Percentiles rank a stretch among this genome's conserved stretches.
Evolutionary conservation across 306 rosid genomes (phyloP).

Genomic region (Benincasa hispida): DNA sequence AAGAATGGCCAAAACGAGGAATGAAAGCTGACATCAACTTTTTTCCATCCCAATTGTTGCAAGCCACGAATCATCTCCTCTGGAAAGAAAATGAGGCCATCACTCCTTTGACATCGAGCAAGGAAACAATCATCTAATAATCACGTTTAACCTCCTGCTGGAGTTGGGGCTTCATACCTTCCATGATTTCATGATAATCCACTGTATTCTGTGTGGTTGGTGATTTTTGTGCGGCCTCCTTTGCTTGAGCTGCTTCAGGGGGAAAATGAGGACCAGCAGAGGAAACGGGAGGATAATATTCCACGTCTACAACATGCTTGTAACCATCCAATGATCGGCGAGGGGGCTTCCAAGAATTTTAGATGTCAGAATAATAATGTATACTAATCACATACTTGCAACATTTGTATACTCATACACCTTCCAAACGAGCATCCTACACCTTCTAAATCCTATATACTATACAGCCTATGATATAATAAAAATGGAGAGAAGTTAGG

Average conservation of each 20-base stretch:
- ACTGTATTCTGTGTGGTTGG: slow-evolving; percentile 54
- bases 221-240: slow-evolving; percentile 75
- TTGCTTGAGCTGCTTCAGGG: slow-evolving; percentile 71
- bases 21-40: slow-evolving; percentile 92
- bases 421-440: neutral
- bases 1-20: slow-evolving; percentile 82
- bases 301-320: slow-evolving; percentile 84
- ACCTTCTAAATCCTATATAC: neutral
- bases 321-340: slow-evolving; percentile 77
- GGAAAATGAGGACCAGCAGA: slow-evolving; percentile 72
- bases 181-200: slow-evolving; percentile 83
- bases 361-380: slow-evolving; percentile 14
- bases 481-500: neutral
- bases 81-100: slow-evolving; percentile 20
- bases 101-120: neutral
- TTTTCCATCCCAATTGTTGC: slow-evolving; percentile 84
- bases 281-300: slow-evolving; percentile 56
- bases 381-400: neutral
- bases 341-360: slow-evolving; percentile 48
- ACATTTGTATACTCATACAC: neutral
- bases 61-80: slow-evolving; percentile 83
- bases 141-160: neutral
- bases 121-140: slow-evolving; percentile 4
- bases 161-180: slow-evolving; percentile 36
- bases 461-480: neutral